Conservation (phyloP, 2,329 filamentous ascomycete species). For the Ophiostoma piceae region DNA sequence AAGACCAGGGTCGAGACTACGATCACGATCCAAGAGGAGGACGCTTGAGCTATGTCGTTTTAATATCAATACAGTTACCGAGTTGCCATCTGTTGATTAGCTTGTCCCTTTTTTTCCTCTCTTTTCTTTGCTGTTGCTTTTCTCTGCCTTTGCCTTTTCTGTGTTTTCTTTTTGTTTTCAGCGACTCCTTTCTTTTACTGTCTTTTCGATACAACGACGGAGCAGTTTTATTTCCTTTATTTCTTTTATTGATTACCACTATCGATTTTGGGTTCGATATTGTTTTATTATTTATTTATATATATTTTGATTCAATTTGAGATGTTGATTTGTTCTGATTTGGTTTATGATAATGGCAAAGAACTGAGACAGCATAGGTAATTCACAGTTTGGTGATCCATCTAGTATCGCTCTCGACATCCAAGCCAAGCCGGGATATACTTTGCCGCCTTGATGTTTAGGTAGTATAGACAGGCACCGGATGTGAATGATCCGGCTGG, state of each 20-base stretch:
- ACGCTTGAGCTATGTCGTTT: neutral
- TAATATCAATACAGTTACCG: neutral
- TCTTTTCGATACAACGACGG: conserved; percentile 2
- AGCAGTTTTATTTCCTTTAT: conserved; percentile 2
- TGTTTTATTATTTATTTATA: neutral
- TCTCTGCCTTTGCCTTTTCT: neutral
- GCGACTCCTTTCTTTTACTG: neutral
- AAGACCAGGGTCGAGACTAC: neutral
- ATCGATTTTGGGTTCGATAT: neutral
- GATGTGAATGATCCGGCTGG: neutral
- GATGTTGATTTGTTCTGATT: neutral
- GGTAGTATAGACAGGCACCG: neutral
- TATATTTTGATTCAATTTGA: neutral
- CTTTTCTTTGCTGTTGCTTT: neutral
- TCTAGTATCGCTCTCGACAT: neutral
- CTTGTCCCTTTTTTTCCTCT: neutral
- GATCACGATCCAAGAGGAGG: neutral
- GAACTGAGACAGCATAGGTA: too few species aligned
- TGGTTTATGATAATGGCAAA: neutral
- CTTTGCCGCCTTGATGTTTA: neutral
- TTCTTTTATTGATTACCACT: neutral
- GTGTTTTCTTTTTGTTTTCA: neutral
- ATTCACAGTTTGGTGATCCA: neutral
- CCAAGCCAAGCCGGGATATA: neutral
- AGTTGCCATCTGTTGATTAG: neutral